phyloP scores from a whole-genome alignment of 225 moss, liverwort and hornwort genomes.

The Lunularia cruciata region DNA sequence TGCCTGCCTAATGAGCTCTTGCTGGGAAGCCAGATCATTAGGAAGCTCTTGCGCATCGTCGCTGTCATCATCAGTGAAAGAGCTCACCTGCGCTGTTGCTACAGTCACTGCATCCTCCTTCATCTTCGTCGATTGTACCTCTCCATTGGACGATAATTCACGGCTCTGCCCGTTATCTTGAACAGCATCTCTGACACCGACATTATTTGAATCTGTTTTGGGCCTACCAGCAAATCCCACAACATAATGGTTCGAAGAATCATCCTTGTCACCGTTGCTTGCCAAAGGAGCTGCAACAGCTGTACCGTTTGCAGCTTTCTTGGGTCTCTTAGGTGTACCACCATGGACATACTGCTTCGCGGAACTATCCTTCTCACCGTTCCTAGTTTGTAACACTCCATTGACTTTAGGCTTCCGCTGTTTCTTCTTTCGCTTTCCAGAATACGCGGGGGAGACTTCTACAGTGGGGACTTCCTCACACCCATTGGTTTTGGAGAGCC shows the following conservation, averaged over 20 bases:
- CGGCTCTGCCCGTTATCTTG: background rate
- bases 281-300: background rate
- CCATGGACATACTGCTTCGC: no score
- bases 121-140: background rate
- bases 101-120: background rate
- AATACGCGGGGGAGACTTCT: background rate
- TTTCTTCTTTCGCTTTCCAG: background rate
- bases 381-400: background rate
- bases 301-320: no score
- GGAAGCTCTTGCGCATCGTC: constrained; percentile 33
- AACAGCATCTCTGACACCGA: background rate
- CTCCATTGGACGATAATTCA: background rate
- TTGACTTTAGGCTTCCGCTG: background rate
- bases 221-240: constrained; percentile 33
- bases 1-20: constrained; percentile 83
- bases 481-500: background rate
- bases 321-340: no score
- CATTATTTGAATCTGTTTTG: background rate
- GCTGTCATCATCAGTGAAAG: constrained; percentile 54
- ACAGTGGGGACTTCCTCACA: background rate
- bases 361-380: background rate
- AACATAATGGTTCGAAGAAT: background rate
- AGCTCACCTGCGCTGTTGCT: constrained; percentile 4
- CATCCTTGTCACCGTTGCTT: background rate
- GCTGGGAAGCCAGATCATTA: constrained; percentile 55